phyloP scores from a whole-genome alignment of 2,329 filamentous ascomycete species.

The Onygenales sp. region DNA sequence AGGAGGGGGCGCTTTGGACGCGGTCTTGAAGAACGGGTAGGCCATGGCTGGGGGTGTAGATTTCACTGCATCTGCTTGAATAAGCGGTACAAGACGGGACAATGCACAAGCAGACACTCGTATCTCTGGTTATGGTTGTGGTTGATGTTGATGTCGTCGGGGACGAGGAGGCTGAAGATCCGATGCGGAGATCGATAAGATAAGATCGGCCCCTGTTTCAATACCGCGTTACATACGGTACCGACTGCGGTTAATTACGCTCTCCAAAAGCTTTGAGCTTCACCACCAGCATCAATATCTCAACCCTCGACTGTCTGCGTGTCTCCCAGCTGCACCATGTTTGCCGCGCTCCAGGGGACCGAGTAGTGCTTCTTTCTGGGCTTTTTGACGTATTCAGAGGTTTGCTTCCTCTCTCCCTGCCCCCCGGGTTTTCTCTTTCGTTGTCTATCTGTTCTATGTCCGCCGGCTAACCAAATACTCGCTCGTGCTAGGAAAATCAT shows the following conservation, averaged over 20 bases:
- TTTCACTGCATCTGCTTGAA: not conserved
- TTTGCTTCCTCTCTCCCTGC: not conserved
- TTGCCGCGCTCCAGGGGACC: not conserved
- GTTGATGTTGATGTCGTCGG: not conserved
- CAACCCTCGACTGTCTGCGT: not conserved
- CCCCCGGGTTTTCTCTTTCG: not conserved
- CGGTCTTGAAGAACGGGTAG: not conserved
- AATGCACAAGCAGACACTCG: too few species aligned
- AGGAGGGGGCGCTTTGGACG: not conserved
- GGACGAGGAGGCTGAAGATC: not conserved
- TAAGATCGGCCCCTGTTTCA: slow-evolving; percentile 9
- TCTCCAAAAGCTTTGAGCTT: slow-evolving; percentile 1
- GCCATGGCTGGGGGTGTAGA: not conserved
- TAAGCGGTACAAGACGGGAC: too few species aligned
- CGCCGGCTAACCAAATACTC: not conserved
- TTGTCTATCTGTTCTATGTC: not conserved
- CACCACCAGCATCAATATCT: not conserved
- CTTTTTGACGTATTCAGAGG: not conserved
- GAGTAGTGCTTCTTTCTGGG: not conserved
- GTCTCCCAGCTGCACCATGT: not conserved
- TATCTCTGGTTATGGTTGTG: slow-evolving; percentile 8
- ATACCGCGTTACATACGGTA: not conserved
- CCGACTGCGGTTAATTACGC: not conserved
- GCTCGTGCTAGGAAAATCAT: not conserved
- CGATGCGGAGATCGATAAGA: slow-evolving; percentile 16